These are phyloP conservation scores for Pezizomycotina sp. DNA, from an alignment of 2,329 filamentous ascomycete species.

Conservation along the genomic window DNA sequence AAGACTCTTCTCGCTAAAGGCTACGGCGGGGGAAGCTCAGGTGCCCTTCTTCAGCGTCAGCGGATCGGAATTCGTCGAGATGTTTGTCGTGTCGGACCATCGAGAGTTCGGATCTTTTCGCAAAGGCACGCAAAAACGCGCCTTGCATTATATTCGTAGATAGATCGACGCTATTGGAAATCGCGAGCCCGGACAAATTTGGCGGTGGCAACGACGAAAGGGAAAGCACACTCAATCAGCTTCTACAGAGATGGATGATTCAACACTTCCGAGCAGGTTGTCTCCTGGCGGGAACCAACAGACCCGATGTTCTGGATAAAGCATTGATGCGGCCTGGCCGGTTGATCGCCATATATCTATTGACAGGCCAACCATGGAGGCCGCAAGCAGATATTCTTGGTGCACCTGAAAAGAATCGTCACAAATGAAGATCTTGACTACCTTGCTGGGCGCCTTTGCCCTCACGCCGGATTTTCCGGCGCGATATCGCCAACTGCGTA, in stretches of 20 bases:
- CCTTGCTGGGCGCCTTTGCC: slow-evolving; percentile 72
- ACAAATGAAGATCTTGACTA: slow-evolving; percentile 80
- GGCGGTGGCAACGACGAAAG: slow-evolving; percentile 92
- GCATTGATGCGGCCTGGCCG: slow-evolving; percentile 91
- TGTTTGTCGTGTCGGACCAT: slow-evolving; percentile 98
- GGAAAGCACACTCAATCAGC: slow-evolving; percentile 93
- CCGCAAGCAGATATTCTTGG: slow-evolving; percentile 85
- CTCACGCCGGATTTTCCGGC: slow-evolving; percentile 93
- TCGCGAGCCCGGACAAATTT: slow-evolving; percentile 89
- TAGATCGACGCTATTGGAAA: no score
- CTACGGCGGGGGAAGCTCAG: slow-evolving; percentile 87
- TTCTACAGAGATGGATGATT: slow-evolving; percentile 66
- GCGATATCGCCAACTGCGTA: slow-evolving; percentile 95
- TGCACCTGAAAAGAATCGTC: slow-evolving; percentile 87
- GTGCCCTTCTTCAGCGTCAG: slow-evolving; percentile 98
- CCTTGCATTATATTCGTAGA: slow-evolving; percentile 99
- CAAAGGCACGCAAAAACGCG: slow-evolving; percentile 84
- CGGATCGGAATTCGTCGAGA: slow-evolving; percentile 97
- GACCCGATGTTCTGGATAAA: slow-evolving; percentile 85
- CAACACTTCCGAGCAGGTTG: slow-evolving; percentile 91
- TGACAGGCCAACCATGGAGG: slow-evolving; percentile 94
- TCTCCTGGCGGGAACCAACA: slow-evolving; percentile 89
- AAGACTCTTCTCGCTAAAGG: slow-evolving; percentile 95
- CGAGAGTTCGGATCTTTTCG: slow-evolving; percentile 88
- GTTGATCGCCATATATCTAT: slow-evolving; percentile 90